These are phyloP conservation scores for Geotrichum candidum DNA, from an alignment of 1,139 yeast species.

Conservation along the genomic window DNA sequence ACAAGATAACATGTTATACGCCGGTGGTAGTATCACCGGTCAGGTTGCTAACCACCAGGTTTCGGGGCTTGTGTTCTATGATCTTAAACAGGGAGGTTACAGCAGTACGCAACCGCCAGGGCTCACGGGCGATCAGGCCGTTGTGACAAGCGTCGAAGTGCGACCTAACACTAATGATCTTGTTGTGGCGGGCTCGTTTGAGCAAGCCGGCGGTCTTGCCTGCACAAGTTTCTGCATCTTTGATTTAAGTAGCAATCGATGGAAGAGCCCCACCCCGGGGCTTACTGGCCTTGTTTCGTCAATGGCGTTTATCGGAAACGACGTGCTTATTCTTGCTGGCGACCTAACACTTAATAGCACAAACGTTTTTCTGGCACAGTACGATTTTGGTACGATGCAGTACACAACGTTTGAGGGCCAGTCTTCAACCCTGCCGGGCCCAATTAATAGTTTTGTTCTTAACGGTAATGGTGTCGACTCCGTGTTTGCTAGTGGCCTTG, in stretches of 20 bases:
- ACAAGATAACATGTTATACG: conserved; percentile 40
- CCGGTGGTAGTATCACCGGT: conserved; percentile 48
- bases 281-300: conserved; percentile 51
- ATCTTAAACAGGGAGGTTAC: conserved; percentile 40
- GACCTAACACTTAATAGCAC: conserved; percentile 43
- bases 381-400: conserved; percentile 42
- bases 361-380: conserved; percentile 43
- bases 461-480: conserved; percentile 49
- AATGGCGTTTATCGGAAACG: conserved; percentile 47
- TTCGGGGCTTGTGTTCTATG: conserved; percentile 49
- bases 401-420: conserved; percentile 21
- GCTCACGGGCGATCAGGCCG: conserved; percentile 33
- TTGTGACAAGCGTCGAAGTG: conserved; percentile 50
- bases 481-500: conserved; percentile 51
- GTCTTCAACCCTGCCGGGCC: conserved; percentile 35
- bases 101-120: conserved; percentile 45
- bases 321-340: conserved; percentile 58
- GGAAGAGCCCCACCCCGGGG: conserved; percentile 48
- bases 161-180: conserved; percentile 48
- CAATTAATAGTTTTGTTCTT: conserved; percentile 46
- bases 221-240: conserved; percentile 67
- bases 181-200: conserved; percentile 74
- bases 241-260: conserved; percentile 49
- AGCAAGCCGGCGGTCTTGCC: conserved; percentile 49
- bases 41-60: conserved; percentile 25